These are phyloP conservation scores for Paraphoma chrysanthemicola DNA, from an alignment of 2,329 filamentous ascomycete genomes.

Conservation along the genomic window DNA sequence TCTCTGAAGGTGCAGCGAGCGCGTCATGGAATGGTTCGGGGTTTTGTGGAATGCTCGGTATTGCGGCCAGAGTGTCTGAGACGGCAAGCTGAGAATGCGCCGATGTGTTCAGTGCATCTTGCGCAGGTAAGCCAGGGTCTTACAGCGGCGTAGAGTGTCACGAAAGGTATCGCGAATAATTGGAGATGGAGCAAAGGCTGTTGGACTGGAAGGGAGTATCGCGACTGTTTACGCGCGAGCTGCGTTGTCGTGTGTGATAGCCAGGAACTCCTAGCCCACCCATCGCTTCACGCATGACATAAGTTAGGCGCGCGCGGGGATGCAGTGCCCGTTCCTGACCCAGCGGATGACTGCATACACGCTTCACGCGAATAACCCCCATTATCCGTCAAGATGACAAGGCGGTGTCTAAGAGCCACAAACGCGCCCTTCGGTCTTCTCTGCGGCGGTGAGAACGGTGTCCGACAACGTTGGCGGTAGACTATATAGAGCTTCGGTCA, in stretches of 20 bases:
- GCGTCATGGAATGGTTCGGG: conserved; percentile 37
- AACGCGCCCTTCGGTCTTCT: conserved; percentile 26
- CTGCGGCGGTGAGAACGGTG: conserved; percentile 2
- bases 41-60: conserved; percentile 17
- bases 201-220: conserved; percentile 4
- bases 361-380: conserved; percentile 31
- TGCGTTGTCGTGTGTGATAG: conserved; percentile 14
- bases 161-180: not conserved
- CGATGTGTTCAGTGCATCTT: conserved; percentile 24
- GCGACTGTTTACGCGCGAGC: conserved; percentile 23
- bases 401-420: conserved; percentile 5
- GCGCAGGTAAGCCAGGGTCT: not conserved
- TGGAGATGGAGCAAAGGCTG: not conserved
- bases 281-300: conserved; percentile 20
- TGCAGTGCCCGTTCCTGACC: conserved; percentile 4
- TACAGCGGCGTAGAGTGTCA: too few relatives aligned
- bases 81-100: conserved; percentile 25
- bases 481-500: conserved; percentile 28
- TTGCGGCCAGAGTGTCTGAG: conserved; percentile 19
- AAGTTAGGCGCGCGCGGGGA: conserved; percentile 5
- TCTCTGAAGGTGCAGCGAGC: conserved; percentile 17
- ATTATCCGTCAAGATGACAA: conserved; percentile 26
- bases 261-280: conserved; percentile 3
- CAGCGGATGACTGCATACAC: not conserved
- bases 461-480: conserved; percentile 19